Evolutionary conservation across 75 land plant species (phyloP), one percentile per base, ranked within the genome.

Genomic region (Ceratopteris richardii): DNA sequence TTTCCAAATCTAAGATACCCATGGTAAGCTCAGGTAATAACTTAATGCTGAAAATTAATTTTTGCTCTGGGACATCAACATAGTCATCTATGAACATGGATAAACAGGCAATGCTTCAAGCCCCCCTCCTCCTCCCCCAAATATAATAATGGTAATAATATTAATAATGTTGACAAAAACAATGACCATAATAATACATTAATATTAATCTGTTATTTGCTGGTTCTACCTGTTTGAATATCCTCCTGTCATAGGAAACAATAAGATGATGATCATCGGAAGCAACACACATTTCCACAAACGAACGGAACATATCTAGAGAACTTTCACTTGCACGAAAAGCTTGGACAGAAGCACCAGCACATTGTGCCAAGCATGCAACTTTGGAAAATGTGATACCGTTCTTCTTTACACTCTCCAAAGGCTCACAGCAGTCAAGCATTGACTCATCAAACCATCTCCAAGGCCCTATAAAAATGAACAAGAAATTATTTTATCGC

Each of bases 401-500:
- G 54, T 78, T 60, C 39, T 60, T 67, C 58, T 86, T 90, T 23
- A 86, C 77, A 46, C 76, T 86, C 25, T 78, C 87, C 55, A 90
- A 60, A 54, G 91, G 87, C 44, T 90, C 87, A 47, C 91, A 86
- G 66, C 91, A 86, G 42, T 90, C 96, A 9, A 90, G 65, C 96
- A 90, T 90, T 13, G 91, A 73, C 31, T 90, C 96, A 77, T 90
- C 96, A 74, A 80, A 90, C 96, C 96, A 90, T 23, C 96, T 78
- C 96, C 96, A 90, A 29, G 96, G 96, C 5, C 96, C 96, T 89
- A 58, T 20, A 53, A 33, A 26, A 24, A 28, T 14, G 29, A 56
- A 44, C 7, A 60, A 60, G n/a, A n/a, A 18, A 58, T 10, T 5
- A 47, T 58, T 58, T 3, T 0, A 18, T 60, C 47, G 54, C 37